These are phyloP conservation scores for Suhomyces wounanorum DNA, from an alignment of 1,139 yeast species.

Conservation along the genomic window DNA sequence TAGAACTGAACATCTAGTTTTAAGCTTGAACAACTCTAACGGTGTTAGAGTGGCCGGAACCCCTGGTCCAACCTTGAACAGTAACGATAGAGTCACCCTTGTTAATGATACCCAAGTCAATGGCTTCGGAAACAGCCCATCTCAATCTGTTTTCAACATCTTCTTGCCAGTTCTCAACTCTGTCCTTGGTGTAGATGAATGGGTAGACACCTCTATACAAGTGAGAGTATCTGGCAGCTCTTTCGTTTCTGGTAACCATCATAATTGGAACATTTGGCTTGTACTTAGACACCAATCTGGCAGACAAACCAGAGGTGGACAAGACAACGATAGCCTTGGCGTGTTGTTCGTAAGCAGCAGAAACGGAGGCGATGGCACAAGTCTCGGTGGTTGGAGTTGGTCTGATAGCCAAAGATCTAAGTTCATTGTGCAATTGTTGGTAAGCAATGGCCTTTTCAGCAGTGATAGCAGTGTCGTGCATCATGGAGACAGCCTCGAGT, in stretches of 20 bases:
- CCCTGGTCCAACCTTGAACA: conserved; percentile 99
- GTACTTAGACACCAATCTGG: conserved; percentile 95
- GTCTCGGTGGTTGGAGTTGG: conserved; percentile 97
- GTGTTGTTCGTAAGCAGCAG: conserved; percentile 93
- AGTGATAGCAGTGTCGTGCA: conserved; percentile 95
- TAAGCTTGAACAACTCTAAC: conserved; percentile 70
- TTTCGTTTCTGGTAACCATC: conserved; percentile 95
- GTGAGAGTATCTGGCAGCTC: conserved; percentile 93
- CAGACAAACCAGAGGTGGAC: conserved; percentile 93
- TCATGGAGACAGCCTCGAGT: conserved; percentile 94
- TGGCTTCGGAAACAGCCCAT: conserved; percentile 92
- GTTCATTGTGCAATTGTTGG: conserved; percentile 82
- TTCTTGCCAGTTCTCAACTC: conserved; percentile 87
- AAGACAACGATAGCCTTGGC: conserved; percentile 97
- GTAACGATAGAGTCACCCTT: conserved; percentile 91
- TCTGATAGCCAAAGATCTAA: conserved; percentile 79
- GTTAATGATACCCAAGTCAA: conserved; percentile 78
- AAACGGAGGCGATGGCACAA: conserved; percentile 94
- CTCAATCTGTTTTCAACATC: conserved; percentile 95
- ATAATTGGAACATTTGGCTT: conserved; percentile 97
- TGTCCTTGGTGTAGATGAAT: conserved; percentile 71
- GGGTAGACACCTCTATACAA: conserved; percentile 99
- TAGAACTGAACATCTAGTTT: conserved; percentile 13
- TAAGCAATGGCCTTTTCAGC: conserved; percentile 98
- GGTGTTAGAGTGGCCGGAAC: conserved; percentile 98